Evolutionary conservation across 1,284 basidiomycete genomes (phyloP).

Genomic region (Flammula alnicola): DNA sequence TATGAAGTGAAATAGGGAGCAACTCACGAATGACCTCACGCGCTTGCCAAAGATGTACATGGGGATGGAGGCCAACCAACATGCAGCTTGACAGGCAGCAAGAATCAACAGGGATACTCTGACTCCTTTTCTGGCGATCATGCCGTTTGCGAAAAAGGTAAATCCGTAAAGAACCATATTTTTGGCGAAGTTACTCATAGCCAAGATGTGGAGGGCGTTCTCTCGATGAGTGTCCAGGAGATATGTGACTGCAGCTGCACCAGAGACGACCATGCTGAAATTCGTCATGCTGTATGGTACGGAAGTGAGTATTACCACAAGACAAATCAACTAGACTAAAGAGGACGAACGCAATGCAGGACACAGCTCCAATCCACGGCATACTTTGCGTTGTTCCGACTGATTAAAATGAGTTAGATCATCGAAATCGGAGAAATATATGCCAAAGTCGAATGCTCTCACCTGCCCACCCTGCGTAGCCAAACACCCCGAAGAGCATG

Average conservation of each 20-base stretch:
- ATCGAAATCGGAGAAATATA: background rate
- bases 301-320: background rate
- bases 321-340: background rate
- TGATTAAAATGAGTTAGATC: slow-evolving; percentile 8
- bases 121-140: slow-evolving; percentile 42
- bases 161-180: slow-evolving; percentile 50
- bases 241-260: slow-evolving; percentile 47
- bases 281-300: slow-evolving; percentile 35
- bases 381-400: slow-evolving; percentile 45
- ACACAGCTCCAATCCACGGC: slow-evolving; percentile 50
- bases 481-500: slow-evolving; percentile 49
- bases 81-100: slow-evolving; percentile 42
- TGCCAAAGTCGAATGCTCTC: slow-evolving; percentile 5
- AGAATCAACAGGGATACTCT: slow-evolving; percentile 43
- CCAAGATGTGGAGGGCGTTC: slow-evolving; percentile 46
- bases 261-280: slow-evolving; percentile 46
- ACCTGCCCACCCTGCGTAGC: slow-evolving; percentile 50
- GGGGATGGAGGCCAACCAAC: slow-evolving; percentile 42
- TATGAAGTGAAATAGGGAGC: too few species aligned
- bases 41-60: slow-evolving; percentile 49
- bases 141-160: slow-evolving; percentile 50
- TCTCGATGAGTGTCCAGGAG: slow-evolving; percentile 47
- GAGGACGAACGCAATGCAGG: slow-evolving; percentile 40
- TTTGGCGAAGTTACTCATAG: slow-evolving; percentile 48
- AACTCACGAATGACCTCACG: slow-evolving; percentile 44